Percentiles rank a stretch among this genome's conserved stretches.
phyloP scores from a whole-genome alignment of 306 rosid species.

The Fragaria ananassa region DNA sequence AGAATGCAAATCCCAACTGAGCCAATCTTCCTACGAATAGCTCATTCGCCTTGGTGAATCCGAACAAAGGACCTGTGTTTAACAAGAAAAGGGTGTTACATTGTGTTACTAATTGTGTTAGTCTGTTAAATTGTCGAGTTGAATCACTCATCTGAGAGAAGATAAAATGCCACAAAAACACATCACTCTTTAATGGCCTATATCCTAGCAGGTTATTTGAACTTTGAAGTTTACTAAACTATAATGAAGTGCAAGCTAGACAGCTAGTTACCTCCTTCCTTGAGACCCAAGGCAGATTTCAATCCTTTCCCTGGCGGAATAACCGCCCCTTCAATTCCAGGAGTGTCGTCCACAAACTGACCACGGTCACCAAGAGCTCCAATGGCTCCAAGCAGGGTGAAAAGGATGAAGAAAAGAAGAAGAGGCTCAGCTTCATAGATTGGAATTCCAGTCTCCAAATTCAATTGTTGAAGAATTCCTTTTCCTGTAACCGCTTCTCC shows the following conservation, averaged over 20 bases:
- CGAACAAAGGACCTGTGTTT: conserved; percentile 74
- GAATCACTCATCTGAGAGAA: no score
- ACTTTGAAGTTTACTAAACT: background rate
- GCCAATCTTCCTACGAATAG: conserved; percentile 98
- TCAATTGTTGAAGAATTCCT: conserved; percentile 86
- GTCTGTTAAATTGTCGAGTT: background rate
- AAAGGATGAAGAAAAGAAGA: conserved; percentile 90
- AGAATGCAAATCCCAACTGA: conserved; percentile 87
- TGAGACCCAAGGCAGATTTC: conserved; percentile 72
- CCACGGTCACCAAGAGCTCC: conserved; percentile 99
- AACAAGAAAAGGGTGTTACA: background rate
- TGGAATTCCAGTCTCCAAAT: conserved; percentile 89
- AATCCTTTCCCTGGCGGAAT: conserved; percentile 74
- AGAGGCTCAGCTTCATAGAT: conserved; percentile 96
- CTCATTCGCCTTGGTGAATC: conserved; percentile 92
- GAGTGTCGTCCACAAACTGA: conserved; percentile 65
- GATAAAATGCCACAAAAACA: background rate
- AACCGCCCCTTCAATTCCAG: conserved; percentile 58
- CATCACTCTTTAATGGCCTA: background rate
- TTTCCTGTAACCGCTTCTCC: conserved; percentile 93
- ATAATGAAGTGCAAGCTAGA: background rate
- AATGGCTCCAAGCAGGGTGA: conserved; percentile 95
- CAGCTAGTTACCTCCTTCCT: conserved; percentile 58
- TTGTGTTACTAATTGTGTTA: background rate
- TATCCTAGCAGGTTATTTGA: background rate